These are phyloP conservation scores for Penicillium sumatraense DNA, from an alignment of 2,329 filamentous ascomycete species.

Conservation along the genomic window DNA sequence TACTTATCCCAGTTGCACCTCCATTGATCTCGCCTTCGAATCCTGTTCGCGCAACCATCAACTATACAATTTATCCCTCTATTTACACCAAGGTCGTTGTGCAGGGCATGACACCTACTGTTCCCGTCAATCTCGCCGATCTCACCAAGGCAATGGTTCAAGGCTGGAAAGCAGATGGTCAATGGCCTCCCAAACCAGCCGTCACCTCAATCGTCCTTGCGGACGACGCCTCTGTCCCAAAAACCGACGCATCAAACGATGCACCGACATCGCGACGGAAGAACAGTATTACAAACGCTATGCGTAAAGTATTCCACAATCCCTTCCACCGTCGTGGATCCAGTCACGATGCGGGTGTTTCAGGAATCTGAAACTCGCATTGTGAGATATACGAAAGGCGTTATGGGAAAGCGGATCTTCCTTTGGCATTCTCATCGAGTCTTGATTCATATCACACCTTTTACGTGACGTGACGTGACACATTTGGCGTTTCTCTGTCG, in stretches of 20 bases:
- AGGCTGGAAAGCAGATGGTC: conserved; percentile 90
- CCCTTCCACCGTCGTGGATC: conserved; percentile 45
- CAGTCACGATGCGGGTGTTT: conserved; percentile 21
- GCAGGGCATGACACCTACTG: conserved; percentile 77
- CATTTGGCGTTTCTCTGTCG: conserved; percentile 15
- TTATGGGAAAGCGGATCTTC: neutral
- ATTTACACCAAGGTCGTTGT: conserved; percentile 90
- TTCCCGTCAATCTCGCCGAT: conserved; percentile 84
- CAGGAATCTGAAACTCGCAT: conserved; percentile 4
- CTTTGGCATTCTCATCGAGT: conserved; percentile 2
- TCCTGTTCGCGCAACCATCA: conserved; percentile 77
- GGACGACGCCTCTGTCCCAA: conserved; percentile 33
- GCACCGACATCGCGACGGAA: conserved; percentile 30
- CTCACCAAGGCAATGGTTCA: conserved; percentile 80
- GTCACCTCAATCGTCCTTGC: conserved; percentile 34
- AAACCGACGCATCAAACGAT: conserved; percentile 12
- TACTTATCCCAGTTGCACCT: conserved; percentile 72
- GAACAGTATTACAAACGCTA: conserved; percentile 43
- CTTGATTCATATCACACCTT: neutral
- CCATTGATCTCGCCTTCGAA: conserved; percentile 76
- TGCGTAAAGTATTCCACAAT: conserved; percentile 47
- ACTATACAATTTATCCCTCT: conserved; percentile 72
- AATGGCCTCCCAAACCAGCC: conserved; percentile 78
- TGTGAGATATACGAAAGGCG: conserved; percentile 6
- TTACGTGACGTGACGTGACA: conserved; percentile 1